Evolutionary conservation across 129 eudicot species (phyloP).

Genomic region (Ambrosia trifida): DNA sequence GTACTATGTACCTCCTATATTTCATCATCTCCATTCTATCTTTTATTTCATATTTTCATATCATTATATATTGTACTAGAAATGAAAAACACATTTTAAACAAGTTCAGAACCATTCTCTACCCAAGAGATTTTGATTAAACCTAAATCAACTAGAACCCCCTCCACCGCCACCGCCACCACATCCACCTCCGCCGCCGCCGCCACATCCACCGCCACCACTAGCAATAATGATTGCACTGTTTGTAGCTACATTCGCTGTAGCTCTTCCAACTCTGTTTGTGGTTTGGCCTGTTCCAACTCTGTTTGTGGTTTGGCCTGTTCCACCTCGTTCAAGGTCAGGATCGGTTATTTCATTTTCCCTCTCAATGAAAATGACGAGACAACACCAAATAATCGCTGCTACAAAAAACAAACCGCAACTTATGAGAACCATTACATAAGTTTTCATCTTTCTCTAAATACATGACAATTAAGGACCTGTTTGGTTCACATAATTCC

Average conservation of each 20-base stretch:
- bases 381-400: conserved; percentile 3
- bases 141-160: conserved; percentile 9
- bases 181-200: not conserved
- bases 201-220: not conserved
- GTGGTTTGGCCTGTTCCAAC: too few species aligned
- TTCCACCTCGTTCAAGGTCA: conserved; percentile 22
- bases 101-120: not conserved
- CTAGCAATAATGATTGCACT: not conserved
- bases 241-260: not conserved
- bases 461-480: not conserved
- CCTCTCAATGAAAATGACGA: not conserved
- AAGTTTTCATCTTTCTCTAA: conserved; percentile 29
- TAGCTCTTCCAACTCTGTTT: not conserved
- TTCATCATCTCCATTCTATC: too few species aligned
- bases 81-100: conserved; percentile 9
- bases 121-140: not conserved
- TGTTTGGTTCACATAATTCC: not conserved
- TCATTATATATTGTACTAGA: not conserved
- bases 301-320: too few species aligned
- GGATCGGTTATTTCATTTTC: conserved; percentile 11
- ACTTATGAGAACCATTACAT: conserved; percentile 22
- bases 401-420: conserved; percentile 25
- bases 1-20: too few species aligned
- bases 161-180: not conserved
- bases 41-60: too few species aligned